These are phyloP conservation scores for Suillus plorans DNA, from an alignment of 768 basidiomycete genomes.

Conservation along the genomic window DNA sequence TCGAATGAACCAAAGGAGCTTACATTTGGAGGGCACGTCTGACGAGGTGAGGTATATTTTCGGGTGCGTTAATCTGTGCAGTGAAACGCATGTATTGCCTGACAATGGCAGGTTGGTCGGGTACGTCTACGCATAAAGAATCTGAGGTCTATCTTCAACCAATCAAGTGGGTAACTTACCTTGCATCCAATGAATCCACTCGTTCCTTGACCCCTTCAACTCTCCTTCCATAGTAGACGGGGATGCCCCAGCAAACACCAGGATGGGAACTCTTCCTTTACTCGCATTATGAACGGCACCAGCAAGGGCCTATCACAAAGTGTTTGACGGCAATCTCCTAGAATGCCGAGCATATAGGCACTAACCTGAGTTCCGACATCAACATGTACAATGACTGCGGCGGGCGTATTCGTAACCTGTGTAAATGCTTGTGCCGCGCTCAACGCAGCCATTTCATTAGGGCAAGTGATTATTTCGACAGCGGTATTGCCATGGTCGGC, in stretches of 20 bases:
- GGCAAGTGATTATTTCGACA: conserved; percentile 62
- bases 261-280: conserved; percentile 55
- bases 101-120: conserved; percentile 70
- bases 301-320: conserved; percentile 49
- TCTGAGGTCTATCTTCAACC: not conserved
- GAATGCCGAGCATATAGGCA: not conserved
- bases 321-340: not conserved
- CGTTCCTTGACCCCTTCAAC: conserved; percentile 62
- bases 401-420: conserved; percentile 62
- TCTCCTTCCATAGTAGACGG: conserved; percentile 59
- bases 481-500: conserved; percentile 33
- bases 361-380: conserved; percentile 67
- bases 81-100: conserved; percentile 75
- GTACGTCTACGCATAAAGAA: conserved; percentile 46
- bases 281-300: conserved; percentile 76
- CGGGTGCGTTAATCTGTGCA: conserved; percentile 56
- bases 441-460: conserved; percentile 76
- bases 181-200: conserved; percentile 75
- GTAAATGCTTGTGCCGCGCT: conserved; percentile 73
- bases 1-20: conserved; percentile 10
- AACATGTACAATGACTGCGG: conserved; percentile 74
- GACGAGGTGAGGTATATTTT: conserved; percentile 49
- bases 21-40: conserved; percentile 67
- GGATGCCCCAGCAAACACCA: conserved; percentile 73
- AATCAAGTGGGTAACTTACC: conserved; percentile 34